Evolutionary conservation across 257 asterid genomes (phyloP).

Genomic region (Leonotis leonurus): DNA sequence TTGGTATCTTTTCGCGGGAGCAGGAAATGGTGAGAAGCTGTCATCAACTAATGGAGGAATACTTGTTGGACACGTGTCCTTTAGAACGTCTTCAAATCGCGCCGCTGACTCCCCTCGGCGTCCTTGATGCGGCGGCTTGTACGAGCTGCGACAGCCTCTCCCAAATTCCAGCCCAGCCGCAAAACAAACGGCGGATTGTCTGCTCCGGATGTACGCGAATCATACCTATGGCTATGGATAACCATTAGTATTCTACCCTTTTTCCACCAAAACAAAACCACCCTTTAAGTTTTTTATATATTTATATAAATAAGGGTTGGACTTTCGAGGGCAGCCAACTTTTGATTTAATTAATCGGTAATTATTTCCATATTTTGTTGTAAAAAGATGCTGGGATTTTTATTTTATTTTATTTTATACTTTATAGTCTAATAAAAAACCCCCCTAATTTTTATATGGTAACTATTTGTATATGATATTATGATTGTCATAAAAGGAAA

Average conservation of each 20-base stretch:
- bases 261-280: background rate
- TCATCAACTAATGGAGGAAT: slow-evolving; percentile 50
- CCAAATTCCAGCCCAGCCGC: slow-evolving; percentile 30
- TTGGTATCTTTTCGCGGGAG: slow-evolving; percentile 13
- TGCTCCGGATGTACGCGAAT: slow-evolving; percentile 32
- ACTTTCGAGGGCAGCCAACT: background rate
- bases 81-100: slow-evolving; percentile 5
- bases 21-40: slow-evolving; percentile 61
- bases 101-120: slow-evolving; percentile 54
- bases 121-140: slow-evolving; percentile 53
- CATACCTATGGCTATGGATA: slow-evolving; percentile 15
- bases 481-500: slow-evolving; percentile 13
- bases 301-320: background rate
- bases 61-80: slow-evolving; percentile 51
- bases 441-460: slow-evolving; percentile 2
- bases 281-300: background rate
- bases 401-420: background rate
- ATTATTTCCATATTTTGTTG: background rate
- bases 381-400: background rate
- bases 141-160: slow-evolving; percentile 41
- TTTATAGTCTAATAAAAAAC: background rate
- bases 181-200: slow-evolving; percentile 32
- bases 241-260: background rate
- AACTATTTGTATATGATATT: background rate
- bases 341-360: slow-evolving; percentile 1